Conservation (phyloP, 2,329 filamentous ascomycete genomes). For the Phialophora chinensis region DNA sequence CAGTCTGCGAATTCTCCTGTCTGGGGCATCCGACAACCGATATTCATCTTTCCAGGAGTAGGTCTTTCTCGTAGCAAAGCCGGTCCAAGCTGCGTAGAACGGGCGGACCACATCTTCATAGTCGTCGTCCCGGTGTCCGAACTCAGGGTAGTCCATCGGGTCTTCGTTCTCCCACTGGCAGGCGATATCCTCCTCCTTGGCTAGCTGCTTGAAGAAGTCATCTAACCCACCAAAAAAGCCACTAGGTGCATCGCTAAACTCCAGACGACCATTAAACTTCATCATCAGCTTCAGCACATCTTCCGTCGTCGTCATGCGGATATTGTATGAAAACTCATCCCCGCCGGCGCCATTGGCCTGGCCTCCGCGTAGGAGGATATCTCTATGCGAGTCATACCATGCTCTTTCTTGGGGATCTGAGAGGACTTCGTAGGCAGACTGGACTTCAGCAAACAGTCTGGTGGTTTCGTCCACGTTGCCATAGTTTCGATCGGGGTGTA, state of each 20-base stretch:
- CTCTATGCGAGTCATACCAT: conserved; percentile 96
- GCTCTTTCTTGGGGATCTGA: conserved; percentile 93
- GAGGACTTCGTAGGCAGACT: conserved; percentile 92
- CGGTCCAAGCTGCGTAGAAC: conserved; percentile 82
- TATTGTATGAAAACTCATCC: conserved; percentile 68
- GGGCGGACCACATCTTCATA: conserved; percentile 77
- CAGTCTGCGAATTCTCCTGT: conserved; percentile 77
- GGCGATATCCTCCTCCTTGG: conserved; percentile 77
- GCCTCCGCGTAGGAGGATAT: conserved; percentile 76
- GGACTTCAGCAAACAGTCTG: conserved; percentile 84
- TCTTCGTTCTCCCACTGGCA: conserved; percentile 70
- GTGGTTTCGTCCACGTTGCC: conserved; percentile 85
- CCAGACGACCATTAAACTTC: conserved; percentile 76
- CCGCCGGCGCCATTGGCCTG: conserved; percentile 51
- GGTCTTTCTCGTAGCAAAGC: conserved; percentile 81
- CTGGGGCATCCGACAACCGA: conserved; percentile 81
- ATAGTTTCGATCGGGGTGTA: conserved; percentile 94
- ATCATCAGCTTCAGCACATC: conserved; percentile 80
- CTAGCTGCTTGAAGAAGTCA: conserved; percentile 79
- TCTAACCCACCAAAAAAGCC: conserved; percentile 85
- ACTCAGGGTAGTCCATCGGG: conserved; percentile 74
- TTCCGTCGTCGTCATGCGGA: conserved; percentile 77
- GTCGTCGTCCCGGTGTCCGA: conserved; percentile 75
- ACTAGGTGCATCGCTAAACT: conserved; percentile 77
- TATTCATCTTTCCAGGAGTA: conserved; percentile 92